Evolutionary conservation across 176 grass and related monocot species (phyloP).

Genomic region (Calamus simplicifolius): DNA sequence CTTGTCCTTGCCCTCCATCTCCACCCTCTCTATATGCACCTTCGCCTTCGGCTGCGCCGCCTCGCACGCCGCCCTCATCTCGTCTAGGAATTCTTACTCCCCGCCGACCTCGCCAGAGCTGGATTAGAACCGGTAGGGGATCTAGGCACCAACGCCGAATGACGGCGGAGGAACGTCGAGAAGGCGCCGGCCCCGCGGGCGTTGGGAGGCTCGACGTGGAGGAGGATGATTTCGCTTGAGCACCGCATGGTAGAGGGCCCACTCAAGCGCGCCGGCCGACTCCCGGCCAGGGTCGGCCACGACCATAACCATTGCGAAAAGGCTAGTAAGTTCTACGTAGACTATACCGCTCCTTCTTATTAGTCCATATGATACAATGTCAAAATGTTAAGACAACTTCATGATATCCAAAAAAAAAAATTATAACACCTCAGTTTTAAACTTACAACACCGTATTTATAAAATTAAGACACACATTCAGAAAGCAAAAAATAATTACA

Average conservation of each 20-base stretch:
- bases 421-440: too few relatives aligned
- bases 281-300: slow-evolving; percentile 61
- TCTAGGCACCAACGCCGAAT: not conserved
- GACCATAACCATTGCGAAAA: slow-evolving; percentile 67
- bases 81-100: slow-evolving; percentile 50
- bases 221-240: slow-evolving; percentile 58
- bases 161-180: slow-evolving; percentile 5
- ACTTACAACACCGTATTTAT: too few relatives aligned
- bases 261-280: slow-evolving; percentile 63
- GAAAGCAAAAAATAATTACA: too few relatives aligned
- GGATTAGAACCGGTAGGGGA: slow-evolving; percentile 23
- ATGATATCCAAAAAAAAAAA: too few relatives aligned
- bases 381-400: too few relatives aligned
- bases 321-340: too few relatives aligned
- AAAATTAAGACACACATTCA: too few relatives aligned
- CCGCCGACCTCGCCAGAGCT: not conserved
- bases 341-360: too few relatives aligned
- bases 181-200: slow-evolving; percentile 12
- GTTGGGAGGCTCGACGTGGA: slow-evolving; percentile 58
- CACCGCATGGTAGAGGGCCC: slow-evolving; percentile 66
- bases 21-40: slow-evolving; percentile 41
- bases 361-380: too few relatives aligned
- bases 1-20: slow-evolving; percentile 67
- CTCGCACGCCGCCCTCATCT: slow-evolving; percentile 51
- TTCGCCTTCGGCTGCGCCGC: slow-evolving; percentile 37